Base-by-base conservation (phyloP, 495 filamentous ascomycete species). In the Penicillium egyptiacum region DNA sequence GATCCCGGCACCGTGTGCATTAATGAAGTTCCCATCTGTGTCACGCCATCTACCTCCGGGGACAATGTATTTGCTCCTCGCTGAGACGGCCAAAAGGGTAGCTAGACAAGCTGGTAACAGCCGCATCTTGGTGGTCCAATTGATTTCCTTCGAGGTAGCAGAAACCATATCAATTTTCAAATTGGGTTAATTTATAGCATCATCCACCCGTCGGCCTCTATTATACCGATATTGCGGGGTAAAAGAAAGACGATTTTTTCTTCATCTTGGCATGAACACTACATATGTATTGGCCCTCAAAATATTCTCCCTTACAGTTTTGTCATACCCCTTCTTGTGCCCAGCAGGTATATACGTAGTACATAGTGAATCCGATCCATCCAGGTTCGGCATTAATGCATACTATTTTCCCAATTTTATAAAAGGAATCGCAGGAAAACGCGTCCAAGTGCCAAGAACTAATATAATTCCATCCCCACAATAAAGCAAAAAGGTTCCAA, bases 21-120 rank as follows among this genome's bases (percentile, higher is more conserved):
- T 68, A 11, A 68, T 57, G 37, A 65, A 19, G 1, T 60, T 56
- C 2, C 65, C 65, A 19, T 63, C 50, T 11, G 65, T 68, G 31
- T 68, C 65, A 10, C 37, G 60, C 65, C 65, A 68, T 50, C 65
- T 56, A 6, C 51, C 65, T 23, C 65, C 65, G 0, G 65, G 65
- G 0, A 68, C 65, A 41, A 68, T 68, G 20, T 68, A 68, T 50
- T 59, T 68, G 14, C 52, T 41, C 23, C 55, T 43, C 3, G 49
- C 55, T 20, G 52, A 23, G 4, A 50, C n/a, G 2, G 54, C 33
- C n/a, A 57, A 16, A 6, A 61, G 30, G 5, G 16, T 19, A 5
- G 41, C 12, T 1, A 51, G 28, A 10, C 46, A n/a, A n/a, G 31
- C 26, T 0, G 17, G 3, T 33, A 25, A 17, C 11, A 44, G 22